Evolutionary conservation across 495 filamentous ascomycete species (phyloP), one percentile per base, ranked within the genome.

Genomic region (Aspergillus funiculosus): DNA sequence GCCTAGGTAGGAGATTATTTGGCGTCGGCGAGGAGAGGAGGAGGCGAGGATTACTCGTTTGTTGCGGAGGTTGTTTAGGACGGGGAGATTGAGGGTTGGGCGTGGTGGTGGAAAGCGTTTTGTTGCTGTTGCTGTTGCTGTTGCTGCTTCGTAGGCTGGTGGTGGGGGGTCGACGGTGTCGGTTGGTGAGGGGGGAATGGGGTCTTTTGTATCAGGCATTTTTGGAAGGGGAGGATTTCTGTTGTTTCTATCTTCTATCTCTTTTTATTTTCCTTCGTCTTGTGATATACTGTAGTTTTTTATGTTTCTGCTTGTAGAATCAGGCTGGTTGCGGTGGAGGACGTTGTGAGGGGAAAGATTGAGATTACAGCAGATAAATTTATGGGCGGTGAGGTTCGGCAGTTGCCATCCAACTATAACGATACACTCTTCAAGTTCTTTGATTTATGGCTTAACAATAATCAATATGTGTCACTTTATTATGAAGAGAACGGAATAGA

Each of bases 11-110:
- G 61, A 54, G 35, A 98, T 79, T 4, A 98, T 81, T 54, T 85
- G 82, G 53, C 80, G 83, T 18, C 94, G 77, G 10, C 92, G 76
- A 0, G 94, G 92, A 1, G 88, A 95, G 31, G 82, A 76, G 2
- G 87, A 94, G 51, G 92, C 92, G 7, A 98, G 82, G 54, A 98
- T 84, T 6, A 91, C 76, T 46, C 91, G 76, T 60, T 83, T 84
- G 30, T 69, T 73, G 52, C 80, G 76, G 38, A 97, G 77, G 58
- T 74, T 64, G 43, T 77, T 78, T 18, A 98, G 72, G 40, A 85
- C 77, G 6, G 94, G 89, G 3, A 97, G 77, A 52, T 83, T 63
- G 44, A 97, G 78, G 3, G 87, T 87, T 34, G 68, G 68, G 13
- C 74, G 74, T 13, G 65, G 71, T n/a, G 64, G 59, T 28, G 59